Evolutionary conservation across 371 early-diverging fungal genomes (phyloP).

Genomic region (Circinella minor): DNA sequence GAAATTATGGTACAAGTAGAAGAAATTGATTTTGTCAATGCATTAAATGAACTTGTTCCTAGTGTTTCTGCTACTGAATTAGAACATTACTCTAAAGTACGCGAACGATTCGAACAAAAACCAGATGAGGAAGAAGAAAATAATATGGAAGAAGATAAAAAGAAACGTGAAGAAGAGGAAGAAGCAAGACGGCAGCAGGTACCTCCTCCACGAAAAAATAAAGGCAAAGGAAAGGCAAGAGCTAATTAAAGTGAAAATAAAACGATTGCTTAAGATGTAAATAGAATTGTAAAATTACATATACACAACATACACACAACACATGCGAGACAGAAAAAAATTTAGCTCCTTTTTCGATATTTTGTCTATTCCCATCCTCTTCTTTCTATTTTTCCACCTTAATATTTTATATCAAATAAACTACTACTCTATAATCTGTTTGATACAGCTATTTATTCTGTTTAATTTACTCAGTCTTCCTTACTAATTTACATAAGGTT

Average conservation of each 20-base stretch:
- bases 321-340: too few species aligned
- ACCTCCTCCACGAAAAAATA: conserved; percentile 16
- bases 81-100: conserved; percentile 82
- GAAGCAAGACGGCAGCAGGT: not conserved
- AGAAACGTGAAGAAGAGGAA: conserved; percentile 11
- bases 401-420: too few species aligned
- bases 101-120: conserved; percentile 64
- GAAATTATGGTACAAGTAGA: conserved; percentile 78
- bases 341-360: too few species aligned
- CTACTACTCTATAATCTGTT: too few species aligned
- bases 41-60: conserved; percentile 86
- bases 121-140: conserved; percentile 37
- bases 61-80: conserved; percentile 90
- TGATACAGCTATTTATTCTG: too few species aligned
- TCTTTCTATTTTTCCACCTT: too few species aligned
- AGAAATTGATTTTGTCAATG: conserved; percentile 82
- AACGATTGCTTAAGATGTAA: too few species aligned
- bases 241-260: not conserved
- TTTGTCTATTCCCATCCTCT: too few species aligned
- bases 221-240: conserved; percentile 34
- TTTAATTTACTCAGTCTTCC: too few species aligned
- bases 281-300: too few species aligned
- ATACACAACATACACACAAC: too few species aligned
- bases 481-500: too few species aligned
- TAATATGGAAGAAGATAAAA: conserved; percentile 23